Evolutionary conservation across 352 stramenopile species (phyloP).

Genomic region (Pelagophyceae sp.): DNA sequence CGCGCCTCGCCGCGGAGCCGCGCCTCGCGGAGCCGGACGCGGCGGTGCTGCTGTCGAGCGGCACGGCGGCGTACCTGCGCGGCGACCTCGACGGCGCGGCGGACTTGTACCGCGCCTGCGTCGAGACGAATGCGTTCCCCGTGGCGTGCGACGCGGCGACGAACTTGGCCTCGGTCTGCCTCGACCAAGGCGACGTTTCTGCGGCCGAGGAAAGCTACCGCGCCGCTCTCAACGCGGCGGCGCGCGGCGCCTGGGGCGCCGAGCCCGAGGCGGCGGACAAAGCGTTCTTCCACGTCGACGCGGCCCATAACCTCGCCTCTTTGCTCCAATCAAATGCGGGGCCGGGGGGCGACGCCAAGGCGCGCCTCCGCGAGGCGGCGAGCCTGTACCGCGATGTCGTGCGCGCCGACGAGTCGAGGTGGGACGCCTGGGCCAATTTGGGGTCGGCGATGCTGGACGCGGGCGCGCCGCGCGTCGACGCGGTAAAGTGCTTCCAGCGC

Average conservation of each 20-base stretch:
- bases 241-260: conserved; percentile 27
- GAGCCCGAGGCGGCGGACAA: neutral
- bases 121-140: neutral
- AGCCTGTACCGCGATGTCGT: conserved; percentile 34
- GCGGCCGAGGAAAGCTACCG: conserved; percentile 27
- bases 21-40: neutral
- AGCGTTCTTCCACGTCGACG: conserved; percentile 18
- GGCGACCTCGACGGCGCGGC: conserved; percentile 27
- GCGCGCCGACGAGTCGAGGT: conserved; percentile 26
- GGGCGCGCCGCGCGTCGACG: conserved; percentile 18
- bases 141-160: conserved; percentile 31
- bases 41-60: conserved; percentile 17
- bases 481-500: conserved; percentile 15
- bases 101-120: neutral
- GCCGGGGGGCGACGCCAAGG: too few relatives aligned
- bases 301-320: conserved; percentile 34
- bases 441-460: conserved; percentile 36
- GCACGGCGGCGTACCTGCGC: conserved; percentile 34
- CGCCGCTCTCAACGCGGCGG: conserved; percentile 24
- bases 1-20: too few relatives aligned
- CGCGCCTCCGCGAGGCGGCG: conserved; percentile 31
- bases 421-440: conserved; percentile 42
- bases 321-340: too few relatives aligned
- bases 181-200: conserved; percentile 30
- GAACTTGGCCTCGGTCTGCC: conserved; percentile 33